A percentile compares a stretch with the other conserved stretches of the same genome.
Conservation (phyloP, 176 grass and related monocot genomes). For the Chloris gayana region DNA sequence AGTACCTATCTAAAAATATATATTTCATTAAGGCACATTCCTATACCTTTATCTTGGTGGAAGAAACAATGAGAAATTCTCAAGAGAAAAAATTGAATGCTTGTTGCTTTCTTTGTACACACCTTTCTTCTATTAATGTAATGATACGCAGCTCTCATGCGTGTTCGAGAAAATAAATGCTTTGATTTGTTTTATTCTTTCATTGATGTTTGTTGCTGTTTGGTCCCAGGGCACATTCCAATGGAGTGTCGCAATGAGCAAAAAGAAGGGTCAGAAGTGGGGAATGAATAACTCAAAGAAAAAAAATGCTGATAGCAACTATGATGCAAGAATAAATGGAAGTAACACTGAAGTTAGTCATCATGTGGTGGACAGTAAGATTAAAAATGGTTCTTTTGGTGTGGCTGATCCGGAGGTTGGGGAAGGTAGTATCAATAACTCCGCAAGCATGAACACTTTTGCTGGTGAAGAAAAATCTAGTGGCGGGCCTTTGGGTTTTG, state of each 20-base stretch:
- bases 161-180: no score
- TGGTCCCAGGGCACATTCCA: conserved; percentile 63
- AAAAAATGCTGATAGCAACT: conserved; percentile 25
- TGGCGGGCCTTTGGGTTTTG: conserved; percentile 56
- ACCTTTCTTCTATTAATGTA: no score
- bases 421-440: conserved; percentile 34
- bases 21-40: no score
- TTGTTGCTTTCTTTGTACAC: no score
- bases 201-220: conserved; percentile 37
- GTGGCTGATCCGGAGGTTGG: conserved; percentile 17
- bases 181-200: not conserved
- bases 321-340: conserved; percentile 31
- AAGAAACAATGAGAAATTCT: no score
- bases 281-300: conserved; percentile 47
- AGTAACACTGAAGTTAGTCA: conserved; percentile 27
- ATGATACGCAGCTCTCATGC: no score
- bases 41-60: no score
- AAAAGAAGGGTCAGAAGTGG: conserved; percentile 97
- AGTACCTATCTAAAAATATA: not conserved
- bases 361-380: conserved; percentile 25
- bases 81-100: no score
- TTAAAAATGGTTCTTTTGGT: conserved; percentile 30
- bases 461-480: conserved; percentile 55
- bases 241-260: conserved; percentile 85
- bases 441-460: conserved; percentile 38